Evolutionary conservation across 306 rosid species (phyloP).

Genomic region (Sphenostylis stenocarpa): DNA sequence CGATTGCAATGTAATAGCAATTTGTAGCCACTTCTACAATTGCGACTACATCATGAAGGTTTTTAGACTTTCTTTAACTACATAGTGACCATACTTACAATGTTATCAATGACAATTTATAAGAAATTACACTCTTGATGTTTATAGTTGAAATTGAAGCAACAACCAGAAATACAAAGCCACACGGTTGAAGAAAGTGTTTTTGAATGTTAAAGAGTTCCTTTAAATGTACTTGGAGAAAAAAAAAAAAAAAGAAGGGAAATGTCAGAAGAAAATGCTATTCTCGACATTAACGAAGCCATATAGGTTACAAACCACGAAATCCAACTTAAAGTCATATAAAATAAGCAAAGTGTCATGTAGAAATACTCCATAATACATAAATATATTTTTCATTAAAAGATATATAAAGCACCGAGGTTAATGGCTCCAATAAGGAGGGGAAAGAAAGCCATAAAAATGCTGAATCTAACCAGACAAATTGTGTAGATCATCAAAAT

Average conservation of each 20-base stretch:
- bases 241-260: too few species aligned
- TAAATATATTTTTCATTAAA: neutral
- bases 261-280: too few species aligned
- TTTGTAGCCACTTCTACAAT: neutral
- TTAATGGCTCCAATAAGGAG: constrained; percentile 35
- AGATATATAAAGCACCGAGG: constrained; percentile 17
- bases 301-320: constrained; percentile 4
- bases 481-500: constrained; percentile 34
- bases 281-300: constrained; percentile 5
- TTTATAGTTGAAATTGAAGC: constrained; percentile 5
- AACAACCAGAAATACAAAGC: constrained; percentile 4
- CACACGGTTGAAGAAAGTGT: neutral
- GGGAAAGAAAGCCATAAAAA: constrained; percentile 24
- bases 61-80: neutral
- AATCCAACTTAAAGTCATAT: constrained; percentile 34
- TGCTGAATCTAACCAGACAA: constrained; percentile 40
- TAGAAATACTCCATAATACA: neutral
- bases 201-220: constrained; percentile 2
- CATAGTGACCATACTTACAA: neutral
- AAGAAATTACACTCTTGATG: neutral
- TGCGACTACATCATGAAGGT: neutral
- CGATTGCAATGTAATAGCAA: neutral
- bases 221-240: constrained; percentile 11
- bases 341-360: constrained; percentile 28
- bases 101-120: neutral